A percentile compares a stretch with the other conserved stretches of the same genome.
Conservation (phyloP, 225 moss, liverwort and hornwort genomes). For the Bryum argenteum region DNA sequence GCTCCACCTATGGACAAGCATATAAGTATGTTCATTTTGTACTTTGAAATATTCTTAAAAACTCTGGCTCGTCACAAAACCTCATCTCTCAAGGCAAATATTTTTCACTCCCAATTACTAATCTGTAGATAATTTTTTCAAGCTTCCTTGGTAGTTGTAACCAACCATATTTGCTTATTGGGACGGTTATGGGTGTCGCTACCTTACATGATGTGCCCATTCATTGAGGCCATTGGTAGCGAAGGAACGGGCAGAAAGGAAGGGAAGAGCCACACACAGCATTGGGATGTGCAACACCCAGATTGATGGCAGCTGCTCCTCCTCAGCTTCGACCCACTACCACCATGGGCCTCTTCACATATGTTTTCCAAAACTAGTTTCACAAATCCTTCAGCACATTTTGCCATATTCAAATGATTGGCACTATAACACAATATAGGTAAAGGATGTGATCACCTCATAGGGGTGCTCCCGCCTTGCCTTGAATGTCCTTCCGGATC, state of each 20-base stretch:
- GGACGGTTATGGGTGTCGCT: too few relatives aligned
- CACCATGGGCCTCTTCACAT: slow-evolving; percentile 84
- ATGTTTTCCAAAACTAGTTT: slow-evolving; percentile 80
- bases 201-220: slow-evolving; percentile 33
- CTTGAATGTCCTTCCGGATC: too few relatives aligned
- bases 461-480: slow-evolving; percentile 97
- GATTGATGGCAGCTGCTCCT: slow-evolving; percentile 88
- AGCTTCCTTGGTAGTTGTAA: too few relatives aligned
- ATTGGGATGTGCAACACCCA: slow-evolving; percentile 63
- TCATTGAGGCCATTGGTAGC: slow-evolving; percentile 4
- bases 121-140: too few relatives aligned
- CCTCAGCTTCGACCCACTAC: slow-evolving; percentile 94
- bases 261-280: slow-evolving; percentile 51
- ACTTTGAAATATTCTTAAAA: too few relatives aligned
- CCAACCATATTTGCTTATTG: too few relatives aligned
- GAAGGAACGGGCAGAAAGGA: neutral
- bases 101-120: too few relatives aligned
- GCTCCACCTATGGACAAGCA: too few relatives aligned
- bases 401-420: neutral
- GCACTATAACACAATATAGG: neutral
- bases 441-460: slow-evolving; percentile 52
- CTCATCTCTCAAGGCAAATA: too few relatives aligned
- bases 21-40: too few relatives aligned
- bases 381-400: neutral
- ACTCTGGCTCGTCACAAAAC: too few relatives aligned